Evolutionary conservation across 768 basidiomycete species (phyloP).

Genomic region (Lentinula lateritia): DNA sequence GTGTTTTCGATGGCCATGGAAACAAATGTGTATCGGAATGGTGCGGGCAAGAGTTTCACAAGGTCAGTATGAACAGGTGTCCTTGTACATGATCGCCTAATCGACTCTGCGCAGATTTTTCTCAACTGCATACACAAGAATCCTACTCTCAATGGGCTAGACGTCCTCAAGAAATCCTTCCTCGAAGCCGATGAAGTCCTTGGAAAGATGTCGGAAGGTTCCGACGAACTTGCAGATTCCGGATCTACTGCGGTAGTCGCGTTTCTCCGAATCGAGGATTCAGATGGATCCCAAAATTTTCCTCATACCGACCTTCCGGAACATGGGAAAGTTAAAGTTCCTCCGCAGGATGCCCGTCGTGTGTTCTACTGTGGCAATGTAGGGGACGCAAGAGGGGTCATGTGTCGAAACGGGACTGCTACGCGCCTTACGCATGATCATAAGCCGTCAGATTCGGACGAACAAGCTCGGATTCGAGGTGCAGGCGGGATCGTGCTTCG

Average conservation of each 20-base stretch:
- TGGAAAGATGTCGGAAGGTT: slow-evolving; percentile 78
- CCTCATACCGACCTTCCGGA: slow-evolving; percentile 26
- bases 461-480: slow-evolving; percentile 74
- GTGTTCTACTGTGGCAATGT: slow-evolving; percentile 76
- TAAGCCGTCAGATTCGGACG: slow-evolving; percentile 73
- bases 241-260: slow-evolving; percentile 97
- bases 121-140: slow-evolving; percentile 46
- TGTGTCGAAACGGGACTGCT: slow-evolving; percentile 65
- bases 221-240: slow-evolving; percentile 88
- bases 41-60: slow-evolving; percentile 77
- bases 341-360: slow-evolving; percentile 35
- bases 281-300: slow-evolving; percentile 68
- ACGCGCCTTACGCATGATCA: slow-evolving; percentile 77
- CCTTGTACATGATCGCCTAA: not conserved
- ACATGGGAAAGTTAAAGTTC: slow-evolving; percentile 27
- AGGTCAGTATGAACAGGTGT: slow-evolving; percentile 27
- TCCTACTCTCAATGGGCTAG: slow-evolving; percentile 63
- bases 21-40: slow-evolving; percentile 80
- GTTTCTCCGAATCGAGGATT: slow-evolving; percentile 89
- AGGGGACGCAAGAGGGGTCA: slow-evolving; percentile 71
- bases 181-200: slow-evolving; percentile 84
- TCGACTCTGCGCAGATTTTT: not conserved
- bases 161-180: slow-evolving; percentile 90
- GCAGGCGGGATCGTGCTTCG: slow-evolving; percentile 82
- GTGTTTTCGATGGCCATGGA: slow-evolving; percentile 78